Conservation (phyloP, 225 moss, liverwort and hornwort genomes). For the Pleurozium schreberi region DNA sequence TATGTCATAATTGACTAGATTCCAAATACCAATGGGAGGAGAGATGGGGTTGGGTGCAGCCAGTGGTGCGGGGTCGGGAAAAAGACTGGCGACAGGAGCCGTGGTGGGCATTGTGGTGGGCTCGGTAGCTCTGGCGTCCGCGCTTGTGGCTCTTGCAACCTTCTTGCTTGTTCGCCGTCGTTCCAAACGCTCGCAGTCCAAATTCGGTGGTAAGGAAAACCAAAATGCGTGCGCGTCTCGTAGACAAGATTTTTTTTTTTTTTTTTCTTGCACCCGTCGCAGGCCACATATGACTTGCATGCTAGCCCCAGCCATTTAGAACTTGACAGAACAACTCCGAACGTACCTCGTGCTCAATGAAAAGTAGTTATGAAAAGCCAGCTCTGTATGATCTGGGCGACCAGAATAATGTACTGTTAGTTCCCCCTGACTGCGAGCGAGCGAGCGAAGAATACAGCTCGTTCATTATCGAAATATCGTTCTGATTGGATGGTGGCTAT, state of each 20-base stretch:
- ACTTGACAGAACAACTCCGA: neutral
- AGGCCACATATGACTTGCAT: neutral
- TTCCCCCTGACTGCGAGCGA: neutral
- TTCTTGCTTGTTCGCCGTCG: neutral
- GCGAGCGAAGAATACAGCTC: neutral
- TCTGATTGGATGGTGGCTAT: neutral
- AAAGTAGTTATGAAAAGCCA: neutral
- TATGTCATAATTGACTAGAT: neutral
- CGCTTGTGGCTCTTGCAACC: neutral
- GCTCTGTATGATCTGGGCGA: neutral
- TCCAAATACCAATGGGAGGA: neutral
- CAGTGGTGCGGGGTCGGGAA: neutral
- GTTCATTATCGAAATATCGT: neutral
- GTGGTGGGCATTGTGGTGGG: constrained; percentile 24
- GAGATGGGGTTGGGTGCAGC: neutral
- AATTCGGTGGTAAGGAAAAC: neutral
- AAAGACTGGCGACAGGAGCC: constrained; percentile 11
- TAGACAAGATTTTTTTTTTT: neutral
- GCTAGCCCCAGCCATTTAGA: neutral
- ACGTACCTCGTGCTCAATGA: neutral
- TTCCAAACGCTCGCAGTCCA: neutral
- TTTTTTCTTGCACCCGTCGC: neutral
- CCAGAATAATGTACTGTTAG: neutral
- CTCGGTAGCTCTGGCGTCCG: neutral
- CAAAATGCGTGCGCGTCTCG: neutral